Conservation (phyloP, 2,329 filamentous ascomycete genomes). For the Trichoderma harzianum region DNA sequence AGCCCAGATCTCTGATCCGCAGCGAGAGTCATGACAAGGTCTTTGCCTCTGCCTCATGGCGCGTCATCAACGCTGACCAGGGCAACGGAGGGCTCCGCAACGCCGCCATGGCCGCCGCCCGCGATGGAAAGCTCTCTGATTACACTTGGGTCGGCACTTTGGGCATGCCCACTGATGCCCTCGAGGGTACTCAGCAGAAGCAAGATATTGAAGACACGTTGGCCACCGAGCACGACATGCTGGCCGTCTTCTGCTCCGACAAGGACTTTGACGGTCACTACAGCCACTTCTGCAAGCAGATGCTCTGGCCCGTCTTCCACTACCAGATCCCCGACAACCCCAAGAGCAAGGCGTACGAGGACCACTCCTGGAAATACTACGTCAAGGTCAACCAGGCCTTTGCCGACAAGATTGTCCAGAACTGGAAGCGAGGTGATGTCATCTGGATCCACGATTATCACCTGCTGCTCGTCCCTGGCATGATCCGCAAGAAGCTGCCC, state of each 20-base stretch:
- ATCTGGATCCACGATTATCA: conserved; percentile 98
- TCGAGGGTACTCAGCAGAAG: conserved; percentile 70
- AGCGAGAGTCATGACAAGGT: conserved; percentile 65
- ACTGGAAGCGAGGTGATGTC: conserved; percentile 89
- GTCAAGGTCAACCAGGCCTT: conserved; percentile 90
- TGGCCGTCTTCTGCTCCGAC: conserved; percentile 83
- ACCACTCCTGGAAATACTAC: conserved; percentile 95
- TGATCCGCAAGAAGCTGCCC: conserved; percentile 86
- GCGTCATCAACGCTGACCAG: conserved; percentile 78
- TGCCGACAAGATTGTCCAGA: conserved; percentile 82
- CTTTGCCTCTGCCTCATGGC: conserved; percentile 78
- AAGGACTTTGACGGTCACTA: conserved; percentile 95
- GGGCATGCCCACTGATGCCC: conserved; percentile 87
- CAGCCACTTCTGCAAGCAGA: conserved; percentile 94
- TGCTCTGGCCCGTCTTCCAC: conserved; percentile 96
- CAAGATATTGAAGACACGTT: conserved; percentile 80
- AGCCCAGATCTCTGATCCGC: conserved; percentile 49
- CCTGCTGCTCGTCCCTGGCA: conserved; percentile 78
- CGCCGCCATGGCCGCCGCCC: conserved; percentile 73
- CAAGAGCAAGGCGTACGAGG: conserved; percentile 96
- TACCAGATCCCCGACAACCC: conserved; percentile 98
- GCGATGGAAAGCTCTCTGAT: conserved; percentile 66
- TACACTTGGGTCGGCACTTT: conserved; percentile 90
- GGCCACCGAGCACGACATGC: conserved; percentile 74
- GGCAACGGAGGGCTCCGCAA: conserved; percentile 91